Base-by-base conservation (phyloP, 2,329 filamentous ascomycete species). In the Albifimbria verrucaria region DNA sequence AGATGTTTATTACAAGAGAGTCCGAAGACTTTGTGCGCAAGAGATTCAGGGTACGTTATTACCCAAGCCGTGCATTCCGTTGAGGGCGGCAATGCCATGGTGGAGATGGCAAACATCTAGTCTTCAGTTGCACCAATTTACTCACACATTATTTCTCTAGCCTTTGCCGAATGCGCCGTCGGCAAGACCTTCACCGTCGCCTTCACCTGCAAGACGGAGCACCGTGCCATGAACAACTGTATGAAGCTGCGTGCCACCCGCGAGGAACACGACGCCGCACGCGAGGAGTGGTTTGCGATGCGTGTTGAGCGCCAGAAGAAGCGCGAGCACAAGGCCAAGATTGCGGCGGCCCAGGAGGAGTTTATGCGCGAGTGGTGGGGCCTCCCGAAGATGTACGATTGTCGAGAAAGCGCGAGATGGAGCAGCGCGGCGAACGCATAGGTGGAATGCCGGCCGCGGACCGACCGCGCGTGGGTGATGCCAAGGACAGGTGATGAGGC, bases 211-310 rank as follows among this genome's bases (percentile, higher is more conserved):
- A 87, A 91, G 51, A 74, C 80, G 48, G 81, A 92, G 66, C 88
- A 92, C 64, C 85, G 87, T 57, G 79, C 81, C 32, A 99, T 99
- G 94, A 99, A 99, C 75, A 80, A 77, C 56, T 99, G 94, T 77
- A 97, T 99, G 92, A 80, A 92, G 61, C 72, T 80, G 52, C 88
- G 95, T 74, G 92, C 93, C 52, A 95, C 90, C 58, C 89, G 86
- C 58, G 85, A 82, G 51, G 90, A 95, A 69, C 83, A 95, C 71
- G 94, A 99, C 74, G 86, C 85, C 22, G 94, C 94, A 58, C 80
- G 94, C 50, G 89, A 92, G 71, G 92, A 97, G 68, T 99, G 94
- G 94, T 97, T 97, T 70, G 83, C 85, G 49, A 80, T 83, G 58
- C 81, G 90, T 49, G 78, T 90, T 62, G 83, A 91, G 73, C 80